Evolutionary conservation across 768 basidiomycete genomes (phyloP).

Genomic region (Tephrocybe sp.): DNA sequence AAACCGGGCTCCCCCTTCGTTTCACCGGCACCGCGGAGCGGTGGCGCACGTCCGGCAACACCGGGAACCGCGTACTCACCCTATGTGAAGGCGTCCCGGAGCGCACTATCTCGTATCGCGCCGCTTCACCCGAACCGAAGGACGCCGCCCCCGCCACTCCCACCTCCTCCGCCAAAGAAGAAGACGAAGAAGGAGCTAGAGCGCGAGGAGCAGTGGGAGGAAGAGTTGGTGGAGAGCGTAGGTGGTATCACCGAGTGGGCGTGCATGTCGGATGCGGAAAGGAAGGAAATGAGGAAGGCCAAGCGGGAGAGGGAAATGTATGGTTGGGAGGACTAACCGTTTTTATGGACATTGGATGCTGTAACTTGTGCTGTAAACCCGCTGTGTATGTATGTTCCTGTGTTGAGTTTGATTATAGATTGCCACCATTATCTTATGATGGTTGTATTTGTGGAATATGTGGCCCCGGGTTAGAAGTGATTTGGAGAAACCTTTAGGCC

Average conservation of each 20-base stretch:
- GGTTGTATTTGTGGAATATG: neutral
- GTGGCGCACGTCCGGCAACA: constrained; percentile 16
- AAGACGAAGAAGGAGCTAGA: constrained; percentile 81
- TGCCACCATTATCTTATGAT: neutral
- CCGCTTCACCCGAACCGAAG: constrained; percentile 74
- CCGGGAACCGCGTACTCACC: constrained; percentile 55
- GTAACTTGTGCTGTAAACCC: neutral
- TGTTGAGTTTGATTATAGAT: neutral
- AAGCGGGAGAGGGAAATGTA: constrained; percentile 68
- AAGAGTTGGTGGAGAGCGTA: constrained; percentile 71
- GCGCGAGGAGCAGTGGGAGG: constrained; percentile 78
- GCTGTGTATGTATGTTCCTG: neutral
- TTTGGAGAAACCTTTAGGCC: neutral
- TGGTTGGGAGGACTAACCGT: constrained; percentile 49
- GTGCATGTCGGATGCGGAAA: constrained; percentile 45
- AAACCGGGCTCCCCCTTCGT: constrained; percentile 63
- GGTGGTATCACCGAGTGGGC: constrained; percentile 67
- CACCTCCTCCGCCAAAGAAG: constrained; percentile 68
- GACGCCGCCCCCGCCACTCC: constrained; percentile 71
- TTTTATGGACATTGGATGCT: neutral
- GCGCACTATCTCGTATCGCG: constrained; percentile 64
- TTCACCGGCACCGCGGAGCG: constrained; percentile 23
- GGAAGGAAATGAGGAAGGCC: constrained; percentile 52
- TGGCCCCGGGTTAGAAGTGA: constrained; percentile 3
- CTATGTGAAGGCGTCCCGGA: constrained; percentile 62